Evolutionary conservation across 495 filamentous ascomycete genomes (phyloP).

Genomic region (Penicillium verhagenii): DNA sequence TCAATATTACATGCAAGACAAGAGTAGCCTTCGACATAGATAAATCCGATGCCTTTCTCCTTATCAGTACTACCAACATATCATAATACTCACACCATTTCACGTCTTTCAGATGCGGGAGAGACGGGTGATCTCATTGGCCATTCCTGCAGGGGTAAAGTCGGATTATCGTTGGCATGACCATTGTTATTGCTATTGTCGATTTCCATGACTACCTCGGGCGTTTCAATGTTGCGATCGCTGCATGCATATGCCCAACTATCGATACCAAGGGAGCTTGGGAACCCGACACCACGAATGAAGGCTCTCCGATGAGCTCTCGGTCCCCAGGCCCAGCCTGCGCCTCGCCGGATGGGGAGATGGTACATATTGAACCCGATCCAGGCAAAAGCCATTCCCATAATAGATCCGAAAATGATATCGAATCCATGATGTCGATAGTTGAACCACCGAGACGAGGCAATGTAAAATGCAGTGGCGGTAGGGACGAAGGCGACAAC

Average conservation of each 20-base stretch:
- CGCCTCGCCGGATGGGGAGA: constrained; percentile 61
- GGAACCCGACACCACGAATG: constrained; percentile 61
- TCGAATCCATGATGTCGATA: constrained; percentile 65
- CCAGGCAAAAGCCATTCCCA: constrained; percentile 56
- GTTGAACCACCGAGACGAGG: constrained; percentile 61
- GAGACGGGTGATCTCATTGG: background rate
- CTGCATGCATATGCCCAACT: constrained; percentile 25
- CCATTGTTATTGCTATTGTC: background rate
- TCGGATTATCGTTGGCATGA: background rate
- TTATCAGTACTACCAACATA: background rate
- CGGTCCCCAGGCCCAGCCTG: constrained; percentile 53
- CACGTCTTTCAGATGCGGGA: background rate
- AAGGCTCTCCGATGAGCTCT: constrained; percentile 46
- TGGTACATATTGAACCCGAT: constrained; percentile 67
- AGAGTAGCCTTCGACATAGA: background rate
- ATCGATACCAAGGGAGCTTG: constrained; percentile 41
- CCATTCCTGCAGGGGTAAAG: background rate
- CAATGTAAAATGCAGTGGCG: constrained; percentile 59
- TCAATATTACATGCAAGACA: background rate
- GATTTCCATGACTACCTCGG: background rate
- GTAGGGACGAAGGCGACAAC: constrained; percentile 56
- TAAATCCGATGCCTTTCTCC: no score
- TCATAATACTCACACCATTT: background rate
- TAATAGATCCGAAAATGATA: constrained; percentile 55
- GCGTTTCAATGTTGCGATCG: background rate